Evolutionary conservation across 768 basidiomycete species (phyloP), one percentile per base, ranked within the genome.

Genomic region (Leccinum boreale): DNA sequence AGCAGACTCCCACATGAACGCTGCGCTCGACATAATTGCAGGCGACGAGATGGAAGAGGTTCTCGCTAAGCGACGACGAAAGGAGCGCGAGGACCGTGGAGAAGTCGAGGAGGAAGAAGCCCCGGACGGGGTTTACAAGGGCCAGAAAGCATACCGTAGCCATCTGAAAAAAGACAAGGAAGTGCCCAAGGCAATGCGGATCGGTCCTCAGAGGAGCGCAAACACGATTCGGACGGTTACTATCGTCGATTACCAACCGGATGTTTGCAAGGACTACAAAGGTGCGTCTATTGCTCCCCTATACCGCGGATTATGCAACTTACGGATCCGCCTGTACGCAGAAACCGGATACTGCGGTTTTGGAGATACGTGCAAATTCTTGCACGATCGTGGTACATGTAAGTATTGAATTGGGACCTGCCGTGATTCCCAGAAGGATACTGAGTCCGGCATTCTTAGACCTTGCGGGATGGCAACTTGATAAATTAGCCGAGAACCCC

Each of bases 231-330:
- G 94, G 56, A 95, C 92, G 3, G 95, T 96, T 48, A 98, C 96
- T 4, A 87, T 98, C 57, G 82, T 92, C 48, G 96, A 99, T 78
- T 99, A 98, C 74, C 96, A 99, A 73, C 96, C 96, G 3, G 96
- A 98, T 68, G 96, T 99, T 17, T 99, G 96, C 76, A 99, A 99
- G 74, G 96, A 98, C 74, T 99, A 99, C 75, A 98, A 97, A 85
- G 94, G 94, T 92, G 60, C 56, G 87, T 80, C 58, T 59, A 21
- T 53, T 26, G 26, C 46, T 48, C 56, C 28, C 36, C 26, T 50
- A 36, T 50, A 26, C 57, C 53, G 60, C 51, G 66, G 61, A 69
- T 57, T 56, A 52, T 55, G 47, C 17, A 8, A 19, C 62, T 67
- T 35, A 69, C 52, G 39, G 19, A 45, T 29, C 50, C 12, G 3